Evolutionary conservation across 2,329 filamentous ascomycete species (phyloP).

Genomic region (Aspergillus floridensis): DNA sequence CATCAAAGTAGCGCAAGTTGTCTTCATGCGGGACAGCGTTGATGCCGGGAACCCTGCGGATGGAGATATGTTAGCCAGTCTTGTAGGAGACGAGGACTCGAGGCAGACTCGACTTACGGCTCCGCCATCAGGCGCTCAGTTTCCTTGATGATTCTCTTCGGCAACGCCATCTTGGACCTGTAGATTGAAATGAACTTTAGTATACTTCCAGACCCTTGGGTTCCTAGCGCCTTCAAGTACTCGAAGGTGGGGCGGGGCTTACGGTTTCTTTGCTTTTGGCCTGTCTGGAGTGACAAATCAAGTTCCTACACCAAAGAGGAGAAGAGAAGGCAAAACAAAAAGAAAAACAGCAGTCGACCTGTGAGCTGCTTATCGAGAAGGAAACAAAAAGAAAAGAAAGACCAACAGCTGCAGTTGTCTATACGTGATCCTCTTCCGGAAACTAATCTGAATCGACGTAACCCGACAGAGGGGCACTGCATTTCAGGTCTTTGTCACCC

Average conservation of each 20-base stretch:
- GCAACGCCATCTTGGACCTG: conserved; percentile 61
- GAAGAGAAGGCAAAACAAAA: neutral
- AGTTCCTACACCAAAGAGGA: neutral
- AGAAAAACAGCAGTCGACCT: neutral
- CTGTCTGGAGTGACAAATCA: neutral
- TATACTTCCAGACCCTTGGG: conserved; percentile 9
- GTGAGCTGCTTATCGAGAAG: neutral
- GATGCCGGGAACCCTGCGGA: conserved; percentile 82
- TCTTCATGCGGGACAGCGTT: conserved; percentile 94
- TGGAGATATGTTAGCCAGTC: conserved; percentile 8
- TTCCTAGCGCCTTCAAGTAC: neutral
- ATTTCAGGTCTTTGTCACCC: conserved; percentile 17
- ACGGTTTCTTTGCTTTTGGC: neutral
- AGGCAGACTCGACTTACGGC: conserved; percentile 62
- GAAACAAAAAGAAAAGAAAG: neutral
- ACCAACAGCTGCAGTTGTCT: neutral
- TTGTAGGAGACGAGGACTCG: neutral
- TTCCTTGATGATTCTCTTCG: conserved; percentile 98
- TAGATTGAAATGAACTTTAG: conserved; percentile 20
- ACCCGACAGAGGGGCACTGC: conserved; percentile 30
- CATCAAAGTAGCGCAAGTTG: conserved; percentile 97
- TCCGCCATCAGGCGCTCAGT: conserved; percentile 95
- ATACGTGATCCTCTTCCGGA: conserved; percentile 7
- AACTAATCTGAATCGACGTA: conserved; percentile 18
- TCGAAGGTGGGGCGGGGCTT: conserved; percentile 8